Evolutionary conservation across 2,329 filamentous ascomycete species (phyloP), one percentile per base, ranked within the genome.

Genomic region (Aspergillus costaricaensis): DNA sequence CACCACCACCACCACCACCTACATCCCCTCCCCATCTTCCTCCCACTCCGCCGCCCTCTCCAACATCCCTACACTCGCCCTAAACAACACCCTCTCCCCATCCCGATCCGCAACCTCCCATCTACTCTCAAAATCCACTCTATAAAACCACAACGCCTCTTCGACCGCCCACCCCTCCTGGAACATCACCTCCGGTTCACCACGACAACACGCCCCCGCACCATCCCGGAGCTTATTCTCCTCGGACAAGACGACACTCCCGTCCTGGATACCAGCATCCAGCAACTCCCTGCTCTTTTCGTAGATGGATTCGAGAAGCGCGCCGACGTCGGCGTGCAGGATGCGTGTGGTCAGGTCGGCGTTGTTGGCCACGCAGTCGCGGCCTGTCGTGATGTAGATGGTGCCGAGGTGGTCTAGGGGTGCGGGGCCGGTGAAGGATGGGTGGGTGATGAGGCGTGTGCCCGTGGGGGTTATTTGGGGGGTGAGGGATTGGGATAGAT

Each of bases 151-250:
- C 14, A 70, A 56, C 4, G 63, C 65, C 10, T 65, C 41, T 1
- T 60, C 51, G 5, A 62, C 25, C 23, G 55, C 30, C 19, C 67
- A 66, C 5, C 59, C 54, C 10, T 15, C 9, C 4, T 63, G 48
- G 8, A 70, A 69, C 5, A 61, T 43, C 1, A 67, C 67, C n/a
- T 44, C 54, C 1, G 64, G 63, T 25, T 68, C 61, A 1, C 67
- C 67, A 5, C 43, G 41, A 32, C 68, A 70, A 39, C 67, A 69
- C 1, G 64, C 38, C 55, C 68, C 69, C 9, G 57, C 59, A 1
- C 19, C n/a, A 5, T 36, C 32, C 12, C 12, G 32, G 17, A 9
- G 41, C 36, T 12, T 10, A n/a, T 10, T 39, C 43, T 1, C 41
- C 39, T 23, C 21, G 4, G 61, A 60, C 6, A 49, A 27, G 2